Evolutionary conservation across 2,329 filamentous ascomycete genomes (phyloP), one percentile per base, ranked within the genome.

Genomic region (Leptographium wingfieldii): DNA sequence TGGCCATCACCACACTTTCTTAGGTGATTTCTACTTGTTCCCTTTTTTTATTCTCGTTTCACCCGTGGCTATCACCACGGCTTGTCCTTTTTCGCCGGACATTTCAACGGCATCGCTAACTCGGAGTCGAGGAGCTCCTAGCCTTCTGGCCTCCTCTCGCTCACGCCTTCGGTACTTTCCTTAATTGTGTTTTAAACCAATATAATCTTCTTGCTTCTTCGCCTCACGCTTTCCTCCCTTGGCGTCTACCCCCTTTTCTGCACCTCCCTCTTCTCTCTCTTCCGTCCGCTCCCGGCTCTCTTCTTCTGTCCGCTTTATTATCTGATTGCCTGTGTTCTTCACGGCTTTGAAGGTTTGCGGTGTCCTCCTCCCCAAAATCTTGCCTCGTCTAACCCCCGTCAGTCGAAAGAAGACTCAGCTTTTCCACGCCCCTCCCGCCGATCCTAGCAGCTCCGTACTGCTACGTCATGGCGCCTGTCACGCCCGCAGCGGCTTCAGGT

Each of bases 401-500:
- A 31, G 33, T 12, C 25, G 10, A 25, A 40, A n/a, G 27, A 31
- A n/a, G 19, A 46, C 43, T n/a, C 43, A 7, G 43, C 43, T n/a
- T 9, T n/a, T n/a, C 19, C 43, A n/a, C 10, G 11, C 35, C 33
- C 25, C 22, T 29, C 49, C 5, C 35, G 51, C 29, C 58, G 46
- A 60, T 25, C 49, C 25, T 22, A 31, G n/a, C 33, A 59, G 27
- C 48, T 33, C 33, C 33, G 35, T 25, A 27, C 14, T 10, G 19
- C 46, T 33, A 46, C 56, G 67, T 59, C 68, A 84, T 84, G 81
- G 78, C 80, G 67, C 74, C 76, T 54, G 76, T 78, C 61, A 79
- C 77, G 72, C 76, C 78, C 69, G 74, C 76, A 68, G 73, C 79
- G 71, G 81, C 79, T 71, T 83, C 83, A 48, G 83, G 83, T 72